A percentile compares a stretch with the other conserved stretches of the same genome.
Evolutionary conservation across 176 grass and related monocot species (phyloP).

Genomic region (Secale cereale): DNA sequence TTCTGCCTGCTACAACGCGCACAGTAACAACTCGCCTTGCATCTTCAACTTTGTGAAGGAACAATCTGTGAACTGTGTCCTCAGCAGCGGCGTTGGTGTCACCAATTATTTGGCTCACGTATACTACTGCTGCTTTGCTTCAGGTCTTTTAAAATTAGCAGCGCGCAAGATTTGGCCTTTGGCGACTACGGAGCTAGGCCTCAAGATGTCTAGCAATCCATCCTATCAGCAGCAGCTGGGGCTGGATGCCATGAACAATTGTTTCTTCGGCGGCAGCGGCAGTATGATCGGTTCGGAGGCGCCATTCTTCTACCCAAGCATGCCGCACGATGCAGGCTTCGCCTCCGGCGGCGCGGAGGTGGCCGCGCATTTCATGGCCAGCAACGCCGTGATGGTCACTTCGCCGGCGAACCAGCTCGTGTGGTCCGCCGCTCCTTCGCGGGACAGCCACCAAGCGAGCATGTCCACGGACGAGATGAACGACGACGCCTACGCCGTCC

Average conservation of each 20-base stretch:
- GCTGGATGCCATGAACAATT: constrained; percentile 40
- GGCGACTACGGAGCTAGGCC: not conserved
- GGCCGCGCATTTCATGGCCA: constrained; percentile 18
- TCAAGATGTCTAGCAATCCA: constrained; percentile 39
- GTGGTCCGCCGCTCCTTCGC: constrained; percentile 19
- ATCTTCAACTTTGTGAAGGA: constrained; percentile 4
- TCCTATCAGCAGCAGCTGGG: constrained; percentile 44
- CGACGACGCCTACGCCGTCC: constrained; percentile 7
- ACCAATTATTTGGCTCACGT: constrained; percentile 7
- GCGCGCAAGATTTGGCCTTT: constrained; percentile 18
- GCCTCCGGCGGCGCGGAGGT: constrained; percentile 18
- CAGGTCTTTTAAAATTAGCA: constrained; percentile 40
- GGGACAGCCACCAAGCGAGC: constrained; percentile 23
- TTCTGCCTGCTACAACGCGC: not conserved
- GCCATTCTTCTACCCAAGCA: constrained; percentile 28
- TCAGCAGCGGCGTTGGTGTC: constrained; percentile 27
- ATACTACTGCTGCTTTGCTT: constrained; percentile 9
- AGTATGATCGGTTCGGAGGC: constrained; percentile 30
- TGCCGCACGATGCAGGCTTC: constrained; percentile 22
- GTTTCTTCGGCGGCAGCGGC: constrained; percentile 22
- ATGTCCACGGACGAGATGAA: constrained; percentile 27
- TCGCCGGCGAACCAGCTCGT: constrained; percentile 45
- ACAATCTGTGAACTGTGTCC: constrained; percentile 26
- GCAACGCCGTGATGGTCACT: constrained; percentile 11
- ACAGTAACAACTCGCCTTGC: not conserved